phyloP scores from a whole-genome alignment of 768 basidiomycete genomes.

The Leccinum aurantiacum region DNA sequence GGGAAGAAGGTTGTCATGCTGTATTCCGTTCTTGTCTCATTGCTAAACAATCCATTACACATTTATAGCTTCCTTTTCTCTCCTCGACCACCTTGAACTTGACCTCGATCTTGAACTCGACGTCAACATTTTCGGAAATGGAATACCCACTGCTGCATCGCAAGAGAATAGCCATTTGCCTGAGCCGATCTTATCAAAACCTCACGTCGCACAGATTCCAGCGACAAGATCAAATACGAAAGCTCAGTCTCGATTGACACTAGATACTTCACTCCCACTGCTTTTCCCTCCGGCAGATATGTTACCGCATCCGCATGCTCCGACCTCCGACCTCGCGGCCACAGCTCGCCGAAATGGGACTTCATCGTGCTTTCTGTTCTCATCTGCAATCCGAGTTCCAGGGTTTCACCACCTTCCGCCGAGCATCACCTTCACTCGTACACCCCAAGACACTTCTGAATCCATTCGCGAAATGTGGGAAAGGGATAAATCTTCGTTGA shows the following conservation, averaged over 20 bases:
- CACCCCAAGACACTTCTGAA: conserved; percentile 37
- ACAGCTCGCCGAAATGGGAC: conserved; percentile 19
- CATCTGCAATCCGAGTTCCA: conserved; percentile 45
- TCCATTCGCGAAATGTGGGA: conserved; percentile 68
- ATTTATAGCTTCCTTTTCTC: conserved; percentile 61
- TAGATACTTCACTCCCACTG: conserved; percentile 55
- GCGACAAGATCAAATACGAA: conserved; percentile 3
- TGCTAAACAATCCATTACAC: not conserved
- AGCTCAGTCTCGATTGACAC: conserved; percentile 28
- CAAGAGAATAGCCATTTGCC: not conserved
- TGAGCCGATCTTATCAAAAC: conserved; percentile 8
- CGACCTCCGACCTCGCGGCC: conserved; percentile 15
- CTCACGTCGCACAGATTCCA: conserved; percentile 1
- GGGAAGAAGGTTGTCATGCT: conserved; percentile 53
- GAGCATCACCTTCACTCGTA: conserved; percentile 20
- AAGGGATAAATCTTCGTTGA: conserved; percentile 61
- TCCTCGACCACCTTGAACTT: conserved; percentile 73
- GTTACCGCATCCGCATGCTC: conserved; percentile 13
- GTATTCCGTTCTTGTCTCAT: not conserved
- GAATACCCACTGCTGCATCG: conserved; percentile 15
- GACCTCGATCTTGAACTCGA: conserved; percentile 74
- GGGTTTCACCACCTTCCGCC: conserved; percentile 42
- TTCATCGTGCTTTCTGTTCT: conserved; percentile 22
- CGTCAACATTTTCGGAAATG: conserved; percentile 42
- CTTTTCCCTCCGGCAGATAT: conserved; percentile 57